Evolutionary conservation across 371 early-diverging fungal species (phyloP), one percentile per base, ranked within the genome.

Genomic region (Zychaea mexicana): DNA sequence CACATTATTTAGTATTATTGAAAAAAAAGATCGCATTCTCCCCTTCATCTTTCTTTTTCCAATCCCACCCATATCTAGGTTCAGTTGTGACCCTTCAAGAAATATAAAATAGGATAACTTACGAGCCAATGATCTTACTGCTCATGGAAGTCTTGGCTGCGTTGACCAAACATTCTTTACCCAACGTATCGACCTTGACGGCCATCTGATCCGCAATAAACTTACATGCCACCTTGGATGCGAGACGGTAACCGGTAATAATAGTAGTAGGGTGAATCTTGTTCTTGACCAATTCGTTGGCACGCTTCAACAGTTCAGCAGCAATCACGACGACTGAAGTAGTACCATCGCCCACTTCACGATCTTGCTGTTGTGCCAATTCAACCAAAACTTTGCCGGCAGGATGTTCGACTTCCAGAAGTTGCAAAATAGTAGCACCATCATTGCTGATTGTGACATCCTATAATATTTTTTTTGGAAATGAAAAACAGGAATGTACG

Each of bases 281-380:
- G 82, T 96, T 94, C 82, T 97, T 95, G 52, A 99, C 96, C 57
- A 98, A 84, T 62, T 97, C 96, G 71, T 96, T 95, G 69, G 99
- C 99, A 64, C 97, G 88, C 68, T 94, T 91, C 71, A 99, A 89
- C 57, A 99, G 85, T 77, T 97, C 97, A 52, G 98, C 95, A 15
- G 99, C 99, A 66, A 99, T 92, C 55, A 99, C 90, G 46, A 99
- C 99, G n/a, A 99, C 99, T 32, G 97, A 94, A 1, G 99, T 99
- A 24, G 99, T 99, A 39, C 99, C 99, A 75, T 99, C 99, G 21
- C 99, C 99, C 7, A 99, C 99, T 84, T 99, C 99, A 69, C 94
- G 95, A 79, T 99, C 99, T 85, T 99, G 99, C 70, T 98, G 96
- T 62, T 96, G 95, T 56, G 99, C 99, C 33, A 99, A 88, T 81